Conservation (phyloP, 331 rosid genomes). For the Erythrophleum ivorense region DNA sequence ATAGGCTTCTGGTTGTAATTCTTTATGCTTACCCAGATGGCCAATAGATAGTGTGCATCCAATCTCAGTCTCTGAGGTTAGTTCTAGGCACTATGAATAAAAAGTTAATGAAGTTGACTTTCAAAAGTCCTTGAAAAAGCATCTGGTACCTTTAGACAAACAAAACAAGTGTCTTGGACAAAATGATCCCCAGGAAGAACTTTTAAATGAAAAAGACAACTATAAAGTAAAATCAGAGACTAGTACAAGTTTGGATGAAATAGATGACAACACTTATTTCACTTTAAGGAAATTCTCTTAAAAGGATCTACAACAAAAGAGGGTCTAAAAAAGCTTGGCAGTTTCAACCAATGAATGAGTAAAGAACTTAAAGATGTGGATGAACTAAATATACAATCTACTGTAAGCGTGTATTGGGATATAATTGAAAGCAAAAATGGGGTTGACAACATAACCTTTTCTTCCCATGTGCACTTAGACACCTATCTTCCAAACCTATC, state of each 20-base stretch:
- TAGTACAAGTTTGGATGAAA: slow-evolving; percentile 49
- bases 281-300: slow-evolving; percentile 47
- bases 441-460: slow-evolving; percentile 53
- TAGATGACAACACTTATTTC: slow-evolving; percentile 37
- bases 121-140: slow-evolving; percentile 39
- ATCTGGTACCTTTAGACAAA: slow-evolving; percentile 37
- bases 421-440: slow-evolving; percentile 64
- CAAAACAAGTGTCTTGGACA: slow-evolving; percentile 41
- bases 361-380: slow-evolving; percentile 81
- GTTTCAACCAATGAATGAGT: slow-evolving; percentile 88
- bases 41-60: slow-evolving; percentile 47
- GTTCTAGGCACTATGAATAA: slow-evolving; percentile 43
- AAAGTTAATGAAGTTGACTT: slow-evolving; percentile 48
- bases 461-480: slow-evolving; percentile 62
- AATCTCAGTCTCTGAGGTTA: slow-evolving; percentile 42
- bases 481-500: slow-evolving; percentile 69
- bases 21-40: slow-evolving; percentile 45
- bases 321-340: slow-evolving; percentile 75
- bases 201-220: slow-evolving; percentile 40
- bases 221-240: slow-evolving; percentile 48
- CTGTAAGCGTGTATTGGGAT: slow-evolving; percentile 68
- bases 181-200: slow-evolving; percentile 46
- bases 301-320: slow-evolving; percentile 52
- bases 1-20: slow-evolving; percentile 55
- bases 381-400: slow-evolving; percentile 63